Evolutionary conservation across 2,329 filamentous ascomycete species (phyloP), one percentile per base, ranked within the genome.

Genomic region (Hirsutella thompsonii): DNA sequence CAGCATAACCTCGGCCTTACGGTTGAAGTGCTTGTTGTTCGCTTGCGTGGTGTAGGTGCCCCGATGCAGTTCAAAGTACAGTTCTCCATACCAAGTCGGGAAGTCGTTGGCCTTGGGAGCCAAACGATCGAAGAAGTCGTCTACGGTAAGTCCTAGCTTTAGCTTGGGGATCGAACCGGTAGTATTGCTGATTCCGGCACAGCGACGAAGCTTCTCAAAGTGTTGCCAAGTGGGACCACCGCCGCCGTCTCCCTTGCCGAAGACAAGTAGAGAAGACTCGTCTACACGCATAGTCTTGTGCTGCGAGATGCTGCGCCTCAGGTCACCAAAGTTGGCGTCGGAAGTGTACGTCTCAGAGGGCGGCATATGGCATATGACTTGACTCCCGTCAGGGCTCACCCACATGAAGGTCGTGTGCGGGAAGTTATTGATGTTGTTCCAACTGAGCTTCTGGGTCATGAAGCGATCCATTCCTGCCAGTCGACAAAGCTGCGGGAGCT

Each of bases 391-490:
- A 13, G 95, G 76, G 11, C 88, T 79, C 26, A 98, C 89, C 92
- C 92, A 98, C 62, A 94, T 94, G 71, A 98, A 98, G 0, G 92
- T 96, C 5, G 92, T 96, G 57, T 96, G 92, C 0, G 92, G 92
- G 65, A 96, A 98, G 56, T 84, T 94, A 66, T 96, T 96, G 72
- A 96, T 96, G 59, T 96, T 96, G 68, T 96, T 96, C 92, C 92
- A 98, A 68, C 90, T 96, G 44, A 98, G 70, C 67, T 98, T 98
- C 62, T 98, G 92, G 0, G 92, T 98, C 55, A 98, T 83, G 69
- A 98, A 98, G 28, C 90, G 79, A 43, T 77, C 84, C 92, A 98
- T 96, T 18, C 88, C 90, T n/a, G 92, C 84, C 21, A 95, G 68
- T 3, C 90, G 83, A 57, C 88, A 96, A 34, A 98, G 69, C 56